Conservation (phyloP, 2,329 filamentous ascomycete species). For the Beauveria scarabaeidicola region DNA sequence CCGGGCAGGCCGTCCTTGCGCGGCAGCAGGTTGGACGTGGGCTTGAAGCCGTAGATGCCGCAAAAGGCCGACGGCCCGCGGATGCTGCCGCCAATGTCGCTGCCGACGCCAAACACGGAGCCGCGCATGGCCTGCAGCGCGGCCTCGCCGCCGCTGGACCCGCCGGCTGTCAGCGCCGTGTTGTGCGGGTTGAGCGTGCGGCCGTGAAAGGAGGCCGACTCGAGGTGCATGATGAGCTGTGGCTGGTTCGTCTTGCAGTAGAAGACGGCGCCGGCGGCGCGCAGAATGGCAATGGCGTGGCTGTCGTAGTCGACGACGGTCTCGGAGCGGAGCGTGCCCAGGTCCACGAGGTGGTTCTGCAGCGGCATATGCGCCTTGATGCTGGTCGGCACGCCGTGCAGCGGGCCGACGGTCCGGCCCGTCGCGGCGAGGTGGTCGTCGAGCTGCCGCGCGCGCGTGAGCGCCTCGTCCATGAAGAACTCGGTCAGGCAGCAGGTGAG, state of each 20-base stretch:
- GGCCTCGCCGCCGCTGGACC: slow-evolving; percentile 49
- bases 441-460: slow-evolving; percentile 30
- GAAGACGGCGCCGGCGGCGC: slow-evolving; percentile 51
- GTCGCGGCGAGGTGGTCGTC: slow-evolving; percentile 32
- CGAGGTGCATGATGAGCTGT: slow-evolving; percentile 43
- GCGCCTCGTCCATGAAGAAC: slow-evolving; percentile 40
- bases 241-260: slow-evolving; percentile 63
- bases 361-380: slow-evolving; percentile 56
- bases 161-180: slow-evolving; percentile 49
- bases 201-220: slow-evolving; percentile 51
- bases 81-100: slow-evolving; percentile 30
- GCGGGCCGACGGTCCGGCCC: slow-evolving; percentile 40
- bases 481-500: slow-evolving; percentile 44
- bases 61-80: slow-evolving; percentile 5
- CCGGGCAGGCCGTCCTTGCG: neutral
- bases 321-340: slow-evolving; percentile 45
- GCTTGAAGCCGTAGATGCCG: slow-evolving; percentile 10
- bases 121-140: slow-evolving; percentile 31
- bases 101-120: slow-evolving; percentile 29
- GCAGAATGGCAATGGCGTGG: slow-evolving; percentile 47
- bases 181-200: slow-evolving; percentile 54
- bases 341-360: slow-evolving; percentile 37
- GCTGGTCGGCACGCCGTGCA: slow-evolving; percentile 43
- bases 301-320: slow-evolving; percentile 42
- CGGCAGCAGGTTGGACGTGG: neutral